These are phyloP conservation scores for Leonotis leonurus DNA, from an alignment of 257 asterid species.

Conservation along the genomic window DNA sequence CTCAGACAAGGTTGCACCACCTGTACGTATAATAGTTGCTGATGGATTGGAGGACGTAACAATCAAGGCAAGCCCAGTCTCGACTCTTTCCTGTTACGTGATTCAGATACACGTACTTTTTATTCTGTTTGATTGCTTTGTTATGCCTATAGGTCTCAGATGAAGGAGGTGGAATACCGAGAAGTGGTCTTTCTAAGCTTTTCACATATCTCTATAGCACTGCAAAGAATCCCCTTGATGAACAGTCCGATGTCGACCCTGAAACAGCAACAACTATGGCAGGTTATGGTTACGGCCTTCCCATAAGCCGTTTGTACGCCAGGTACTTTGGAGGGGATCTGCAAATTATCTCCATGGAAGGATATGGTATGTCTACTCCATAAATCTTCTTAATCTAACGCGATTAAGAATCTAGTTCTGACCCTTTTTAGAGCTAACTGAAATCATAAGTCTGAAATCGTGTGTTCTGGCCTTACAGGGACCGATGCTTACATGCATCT, in stretches of 20 bases:
- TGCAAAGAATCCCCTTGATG: conserved; percentile 49
- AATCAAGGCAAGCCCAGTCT: conserved; percentile 52
- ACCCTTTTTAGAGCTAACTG: too few species aligned
- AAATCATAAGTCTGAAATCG: background rate
- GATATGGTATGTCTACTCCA: conserved; percentile 53
- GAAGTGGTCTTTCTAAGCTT: conserved; percentile 84
- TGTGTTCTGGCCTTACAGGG: conserved; percentile 21
- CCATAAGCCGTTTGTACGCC: conserved; percentile 91
- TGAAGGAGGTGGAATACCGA: conserved; percentile 96
- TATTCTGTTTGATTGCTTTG: background rate
- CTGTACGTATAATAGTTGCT: conserved; percentile 82
- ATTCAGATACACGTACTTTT: background rate
- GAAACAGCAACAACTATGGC: conserved; percentile 72
- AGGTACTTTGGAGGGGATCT: conserved; percentile 92
- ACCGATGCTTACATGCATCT: conserved; percentile 59
- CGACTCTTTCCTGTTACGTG: background rate
- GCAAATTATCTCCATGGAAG: conserved; percentile 96
- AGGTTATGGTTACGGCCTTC: conserved; percentile 94
- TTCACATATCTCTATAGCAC: conserved; percentile 91
- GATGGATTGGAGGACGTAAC: conserved; percentile 97
- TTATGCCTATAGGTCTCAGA: conserved; percentile 55
- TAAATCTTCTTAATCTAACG: background rate
- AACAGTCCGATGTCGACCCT: conserved; percentile 53
- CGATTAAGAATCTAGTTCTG: too few species aligned
- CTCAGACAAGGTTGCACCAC: conserved; percentile 78